Conservation (phyloP, 2,329 filamentous ascomycete species). For the Magnaporthiopsis incrustans region DNA sequence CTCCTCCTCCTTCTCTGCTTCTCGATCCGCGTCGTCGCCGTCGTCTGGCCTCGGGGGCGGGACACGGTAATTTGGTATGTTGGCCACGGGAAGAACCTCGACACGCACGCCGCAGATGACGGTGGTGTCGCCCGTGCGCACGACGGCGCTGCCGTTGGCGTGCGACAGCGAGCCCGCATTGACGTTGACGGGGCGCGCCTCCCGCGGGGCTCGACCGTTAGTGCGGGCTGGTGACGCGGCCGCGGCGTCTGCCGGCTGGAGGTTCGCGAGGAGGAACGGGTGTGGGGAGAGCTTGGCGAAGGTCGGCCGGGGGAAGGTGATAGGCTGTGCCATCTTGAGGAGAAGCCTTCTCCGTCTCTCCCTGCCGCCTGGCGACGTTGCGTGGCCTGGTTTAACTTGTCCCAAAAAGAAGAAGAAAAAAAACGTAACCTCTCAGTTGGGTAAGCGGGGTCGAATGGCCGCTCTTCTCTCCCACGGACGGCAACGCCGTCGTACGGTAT, state of each 20-base stretch:
- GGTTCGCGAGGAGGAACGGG: constrained; percentile 82
- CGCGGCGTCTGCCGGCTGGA: constrained; percentile 47
- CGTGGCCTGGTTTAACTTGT: too few species aligned
- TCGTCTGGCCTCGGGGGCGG: constrained; percentile 18
- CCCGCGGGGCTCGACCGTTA: constrained; percentile 66
- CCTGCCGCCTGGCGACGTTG: too few species aligned
- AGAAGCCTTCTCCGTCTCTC: not conserved
- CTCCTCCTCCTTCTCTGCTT: constrained; percentile 10
- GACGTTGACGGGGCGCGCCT: constrained; percentile 65
- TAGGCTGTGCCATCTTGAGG: constrained; percentile 4
- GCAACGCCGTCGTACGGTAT: not conserved
- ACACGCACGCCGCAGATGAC: constrained; percentile 90
- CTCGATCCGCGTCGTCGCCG: constrained; percentile 9
- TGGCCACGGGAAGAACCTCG: constrained; percentile 69
- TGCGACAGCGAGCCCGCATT: constrained; percentile 83
- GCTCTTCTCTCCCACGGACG: not conserved
- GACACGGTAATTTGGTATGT: constrained; percentile 59
- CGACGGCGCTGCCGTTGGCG: constrained; percentile 81
- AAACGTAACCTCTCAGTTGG: not conserved
- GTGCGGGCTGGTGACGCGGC: constrained; percentile 53
- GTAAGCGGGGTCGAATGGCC: not conserved
- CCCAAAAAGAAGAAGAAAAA: not conserved
- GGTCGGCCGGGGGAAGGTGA: constrained; percentile 48
- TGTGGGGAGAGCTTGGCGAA: constrained; percentile 88
- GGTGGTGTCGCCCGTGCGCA: constrained; percentile 81